These are phyloP conservation scores for Auxenochlorella pyrenoidosa DNA, from an alignment of 139 green algal species.

Conservation along the genomic window DNA sequence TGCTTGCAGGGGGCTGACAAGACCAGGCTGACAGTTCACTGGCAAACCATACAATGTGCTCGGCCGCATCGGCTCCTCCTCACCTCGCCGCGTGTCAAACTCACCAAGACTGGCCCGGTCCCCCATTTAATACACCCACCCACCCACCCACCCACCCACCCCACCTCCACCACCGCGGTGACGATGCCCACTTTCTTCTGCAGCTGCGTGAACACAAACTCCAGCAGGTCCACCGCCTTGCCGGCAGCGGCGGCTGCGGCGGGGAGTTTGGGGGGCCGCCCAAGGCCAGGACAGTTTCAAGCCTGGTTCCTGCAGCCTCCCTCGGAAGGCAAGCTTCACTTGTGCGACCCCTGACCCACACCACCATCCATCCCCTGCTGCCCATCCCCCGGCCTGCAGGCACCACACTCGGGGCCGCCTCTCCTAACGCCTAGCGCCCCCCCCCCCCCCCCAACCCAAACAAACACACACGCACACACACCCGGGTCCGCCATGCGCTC, in stretches of 20 bases:
- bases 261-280: not conserved
- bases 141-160: not conserved
- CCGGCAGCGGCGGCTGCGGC: conserved; percentile 28
- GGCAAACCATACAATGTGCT: too few relatives aligned
- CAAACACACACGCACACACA: not conserved
- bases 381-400: too few relatives aligned
- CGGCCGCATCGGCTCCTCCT: too few relatives aligned
- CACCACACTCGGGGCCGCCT: not conserved
- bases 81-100: too few relatives aligned
- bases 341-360: not conserved
- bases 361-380: too few relatives aligned
- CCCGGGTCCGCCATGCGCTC: conserved; percentile 39
- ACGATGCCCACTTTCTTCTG: conserved; percentile 62
- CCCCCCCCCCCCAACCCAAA: not conserved
- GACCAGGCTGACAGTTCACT: too few relatives aligned
- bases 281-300: too few relatives aligned
- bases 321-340: too few relatives aligned
- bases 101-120: too few relatives aligned
- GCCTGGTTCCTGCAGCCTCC: too few relatives aligned
- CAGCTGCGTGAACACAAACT: conserved; percentile 63
- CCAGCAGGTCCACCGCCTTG: conserved; percentile 43
- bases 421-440: not conserved
- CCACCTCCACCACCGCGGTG: conserved; percentile 58
- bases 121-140: not conserved
- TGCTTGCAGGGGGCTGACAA: too few relatives aligned